Percentiles rank a stretch among this genome's conserved stretches.
Conservation (phyloP, 129 eudicot species). For the Mikania micrantha region DNA sequence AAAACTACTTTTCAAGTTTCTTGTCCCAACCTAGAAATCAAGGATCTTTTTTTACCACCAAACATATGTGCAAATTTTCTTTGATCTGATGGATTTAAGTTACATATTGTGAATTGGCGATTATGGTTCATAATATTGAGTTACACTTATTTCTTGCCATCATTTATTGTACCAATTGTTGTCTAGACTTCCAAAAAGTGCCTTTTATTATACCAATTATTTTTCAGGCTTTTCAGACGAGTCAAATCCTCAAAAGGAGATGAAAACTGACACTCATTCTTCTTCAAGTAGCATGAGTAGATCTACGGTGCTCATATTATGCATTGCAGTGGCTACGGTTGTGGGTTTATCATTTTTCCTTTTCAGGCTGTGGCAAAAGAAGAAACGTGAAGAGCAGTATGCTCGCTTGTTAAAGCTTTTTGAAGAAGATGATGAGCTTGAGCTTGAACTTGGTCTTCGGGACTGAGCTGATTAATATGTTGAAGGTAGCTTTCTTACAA, state of each 20-base stretch:
- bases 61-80: not conserved
- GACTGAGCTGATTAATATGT: conserved; percentile 41
- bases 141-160: not conserved
- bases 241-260: conserved; percentile 38
- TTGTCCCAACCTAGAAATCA: not conserved
- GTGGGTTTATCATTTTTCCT: conserved; percentile 56
- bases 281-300: conserved; percentile 52
- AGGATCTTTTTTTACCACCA: not conserved
- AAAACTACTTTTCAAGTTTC: not conserved
- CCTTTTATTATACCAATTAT: not conserved
- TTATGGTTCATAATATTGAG: not conserved
- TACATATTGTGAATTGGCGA: not conserved
- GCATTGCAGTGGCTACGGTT: conserved; percentile 43
- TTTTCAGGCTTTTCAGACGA: conserved; percentile 58
- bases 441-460: conserved; percentile 87
- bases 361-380: conserved; percentile 83
- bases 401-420: conserved; percentile 85
- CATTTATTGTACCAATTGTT: not conserved
- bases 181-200: not conserved
- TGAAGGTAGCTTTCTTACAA: conserved; percentile 31
- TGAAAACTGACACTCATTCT: conserved; percentile 25
- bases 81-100: not conserved
- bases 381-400: conserved; percentile 90
- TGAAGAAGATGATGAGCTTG: conserved; percentile 98
- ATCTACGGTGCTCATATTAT: conserved; percentile 39